Evolutionary conservation across 495 filamentous ascomycete genomes (phyloP).

Genomic region (Rhizodiscina lignyota): DNA sequence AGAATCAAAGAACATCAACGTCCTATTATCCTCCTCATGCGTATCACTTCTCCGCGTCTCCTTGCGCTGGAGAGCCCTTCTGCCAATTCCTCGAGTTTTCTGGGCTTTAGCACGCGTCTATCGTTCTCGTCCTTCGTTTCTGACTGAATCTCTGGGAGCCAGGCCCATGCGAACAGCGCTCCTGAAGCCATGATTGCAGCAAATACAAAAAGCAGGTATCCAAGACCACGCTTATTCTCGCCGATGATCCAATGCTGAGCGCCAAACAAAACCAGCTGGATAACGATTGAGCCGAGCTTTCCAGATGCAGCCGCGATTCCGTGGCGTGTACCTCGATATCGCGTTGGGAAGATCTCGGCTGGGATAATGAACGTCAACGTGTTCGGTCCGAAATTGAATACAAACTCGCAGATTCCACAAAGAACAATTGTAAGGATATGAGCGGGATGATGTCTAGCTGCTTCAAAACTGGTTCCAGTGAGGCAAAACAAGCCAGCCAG

Average conservation of each 20-base stretch:
- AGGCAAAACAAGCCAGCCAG: conserved; percentile 30
- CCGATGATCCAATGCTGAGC: too few relatives aligned
- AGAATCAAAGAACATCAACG: neutral
- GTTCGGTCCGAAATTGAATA: conserved; percentile 54
- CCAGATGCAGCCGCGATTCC: conserved; percentile 27
- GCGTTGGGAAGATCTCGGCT: conserved; percentile 27
- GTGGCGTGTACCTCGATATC: conserved; percentile 23
- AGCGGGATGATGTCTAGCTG: conserved; percentile 19
- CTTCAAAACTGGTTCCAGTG: conserved; percentile 31
- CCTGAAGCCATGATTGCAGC: conserved; percentile 19
- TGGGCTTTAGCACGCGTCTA: neutral
- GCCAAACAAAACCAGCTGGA: conserved; percentile 12
- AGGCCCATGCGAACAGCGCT: conserved; percentile 17
- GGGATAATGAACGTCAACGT: conserved; percentile 40
- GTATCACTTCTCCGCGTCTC: neutral
- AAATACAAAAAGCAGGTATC: conserved; percentile 17
- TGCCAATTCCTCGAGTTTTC: neutral
- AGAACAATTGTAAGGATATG: conserved; percentile 33
- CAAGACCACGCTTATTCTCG: conserved; percentile 10
- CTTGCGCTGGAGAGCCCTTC: neutral
- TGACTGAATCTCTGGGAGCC: neutral
- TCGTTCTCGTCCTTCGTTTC: neutral
- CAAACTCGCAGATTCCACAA: conserved; percentile 39
- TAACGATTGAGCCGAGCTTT: conserved; percentile 24
- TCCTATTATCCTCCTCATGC: neutral